Evolutionary conservation across 306 rosid species (phyloP), one percentile per base, ranked within the genome.

Genomic region (Cucumis melo): DNA sequence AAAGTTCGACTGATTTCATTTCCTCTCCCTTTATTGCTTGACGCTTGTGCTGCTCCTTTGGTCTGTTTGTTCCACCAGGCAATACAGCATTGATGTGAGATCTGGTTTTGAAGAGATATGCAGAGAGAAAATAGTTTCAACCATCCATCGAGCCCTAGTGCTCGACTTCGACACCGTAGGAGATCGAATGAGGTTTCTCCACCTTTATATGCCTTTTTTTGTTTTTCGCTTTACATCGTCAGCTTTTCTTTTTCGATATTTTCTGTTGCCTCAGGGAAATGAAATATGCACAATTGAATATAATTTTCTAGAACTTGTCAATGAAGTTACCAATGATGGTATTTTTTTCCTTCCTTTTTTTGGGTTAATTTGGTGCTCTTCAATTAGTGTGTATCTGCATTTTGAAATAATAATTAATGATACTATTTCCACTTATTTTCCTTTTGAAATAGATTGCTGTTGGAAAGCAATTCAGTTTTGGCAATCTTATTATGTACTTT

Each of bases 161-260:
- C 20, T 63, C 73, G 74, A 21, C 48, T 77, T 36, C 80, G 80
- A 64, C 51, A 77, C 44, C 80, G 80, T 20, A 63, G 80, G 80
- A 62, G 80, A 50, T 51, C 80, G 34, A 77, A 51, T 66, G 80
- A 77, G 80, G 80, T 77, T 77, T 20, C 46, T 77, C 38, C 36
- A 9, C 39, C 57, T 38, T 61, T 6, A 1, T 34, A 0, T 56
- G 14, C 21, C 14, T 39, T 38, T 75, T 57, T 10, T 59, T 57
- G 5, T 46, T 75, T 38, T 56, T 38, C 55, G 54, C 21, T 21
- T 12, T 51, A 51, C 17, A 20, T 73, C 55, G 9, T 73, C 24
- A 48, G 44, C 61, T 44, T 74, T 32, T 54, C 27, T 54, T 53
- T 46, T 24, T 19, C 20, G 0, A 36, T 56, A 6, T 9, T 54